Evolutionary conservation across 2,329 filamentous ascomycete species (phyloP).

Genomic region (Pyrenochaeta sp.): DNA sequence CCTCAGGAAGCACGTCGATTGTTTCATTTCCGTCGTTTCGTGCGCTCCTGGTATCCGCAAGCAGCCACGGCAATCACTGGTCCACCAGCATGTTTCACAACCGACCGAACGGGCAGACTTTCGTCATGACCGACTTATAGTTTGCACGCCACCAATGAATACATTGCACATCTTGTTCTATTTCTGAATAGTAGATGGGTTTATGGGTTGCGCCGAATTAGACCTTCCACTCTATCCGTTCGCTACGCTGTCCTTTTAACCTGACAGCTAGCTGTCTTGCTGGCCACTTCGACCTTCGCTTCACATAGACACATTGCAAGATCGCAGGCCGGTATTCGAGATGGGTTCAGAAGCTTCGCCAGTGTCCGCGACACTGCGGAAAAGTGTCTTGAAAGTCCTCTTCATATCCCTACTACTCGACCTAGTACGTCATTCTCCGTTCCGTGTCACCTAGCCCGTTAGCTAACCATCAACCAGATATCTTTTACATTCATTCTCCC

Average conservation of each 20-base stretch:
- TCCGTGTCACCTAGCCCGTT: constrained; percentile 9
- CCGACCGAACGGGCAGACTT: constrained; percentile 9
- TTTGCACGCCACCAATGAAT: constrained; percentile 17
- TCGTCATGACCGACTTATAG: constrained; percentile 23
- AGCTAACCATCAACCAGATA: constrained; percentile 66
- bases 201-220: constrained; percentile 15
- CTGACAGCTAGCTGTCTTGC: constrained; percentile 20
- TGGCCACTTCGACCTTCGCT: constrained; percentile 15
- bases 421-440: constrained; percentile 67
- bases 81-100: constrained; percentile 26
- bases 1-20: constrained; percentile 14
- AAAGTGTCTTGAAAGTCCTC: constrained; percentile 84
- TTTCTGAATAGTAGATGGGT: constrained; percentile 22
- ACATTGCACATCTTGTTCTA: constrained; percentile 19
- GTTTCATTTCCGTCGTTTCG: constrained; percentile 23
- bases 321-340: not conserved
- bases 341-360: constrained; percentile 41
- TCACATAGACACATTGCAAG: not conserved
- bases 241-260: constrained; percentile 21
- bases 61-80: constrained; percentile 20
- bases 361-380: constrained; percentile 64
- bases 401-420: constrained; percentile 90
- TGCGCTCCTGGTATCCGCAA: constrained; percentile 18
- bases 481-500: constrained; percentile 99
- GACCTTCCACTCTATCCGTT: constrained; percentile 21